Evolutionary conservation across 352 stramenopile genomes (phyloP), one percentile per base, ranked within the genome.

Genomic region (Albugo laibachii): DNA sequence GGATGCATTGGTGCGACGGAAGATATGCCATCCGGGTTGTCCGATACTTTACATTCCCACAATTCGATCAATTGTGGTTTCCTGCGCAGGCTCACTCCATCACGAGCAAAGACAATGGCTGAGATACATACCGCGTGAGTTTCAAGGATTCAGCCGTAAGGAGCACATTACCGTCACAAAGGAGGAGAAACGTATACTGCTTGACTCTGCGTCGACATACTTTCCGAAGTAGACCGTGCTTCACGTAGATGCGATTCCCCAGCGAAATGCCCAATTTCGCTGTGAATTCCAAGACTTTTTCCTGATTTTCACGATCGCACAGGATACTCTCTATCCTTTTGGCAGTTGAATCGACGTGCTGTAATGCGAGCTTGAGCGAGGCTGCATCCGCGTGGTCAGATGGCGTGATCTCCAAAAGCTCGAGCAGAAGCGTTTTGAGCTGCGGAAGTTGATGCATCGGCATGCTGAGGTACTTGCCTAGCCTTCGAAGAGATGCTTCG

Each of bases 381-480:
- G 56, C 58, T 42, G 69, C 80, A 50, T 92, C 78, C n/a, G 87
- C 62, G 42, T 92, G 78, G 19, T 84, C 69, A 13, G 49, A 34
- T 19, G 69, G 63, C 0, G 78, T 92, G 37, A 62, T 73, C 14
- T 57, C 69, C 2, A 87, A 48, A 15, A 92, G 56, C 43, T 88
- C 73, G 35, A 87, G 59, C 36, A 92, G 56, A 27, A 88, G 69
- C 50, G 88, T 66, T 39, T 83, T 86, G 52, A 88, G 88, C 19
- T 73, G 69, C 5, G 76, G 78, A 41, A 92, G 88, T 2, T 76
- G 63, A 49, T 92, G 73, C 58, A 92, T 83, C 5, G 78, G 78
- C 73, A 88, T 87, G 44, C 87, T 88, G n/a, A 92, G 53, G 39
- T 86, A 87, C 19, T 62, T 77, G 13, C 70, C 58, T 16, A 91